Evolutionary conservation across 1,139 yeast genomes (phyloP), one percentile per base, ranked within the genome.

Genomic region (Yamadazyma aaseri): DNA sequence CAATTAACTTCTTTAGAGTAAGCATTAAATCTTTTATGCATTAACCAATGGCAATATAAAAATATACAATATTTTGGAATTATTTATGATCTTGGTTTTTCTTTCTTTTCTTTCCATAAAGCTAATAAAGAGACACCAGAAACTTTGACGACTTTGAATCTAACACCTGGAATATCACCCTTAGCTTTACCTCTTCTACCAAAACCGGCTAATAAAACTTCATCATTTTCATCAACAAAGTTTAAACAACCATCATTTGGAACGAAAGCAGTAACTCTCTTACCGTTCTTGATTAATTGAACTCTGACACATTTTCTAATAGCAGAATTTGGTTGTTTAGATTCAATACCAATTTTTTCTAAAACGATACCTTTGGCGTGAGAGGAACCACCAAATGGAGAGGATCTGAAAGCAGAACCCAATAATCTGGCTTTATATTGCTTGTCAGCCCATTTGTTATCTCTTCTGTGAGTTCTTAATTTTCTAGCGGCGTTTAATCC

Each of bases 131-230:
- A 92, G 67, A 94, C 98, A 86, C 98, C 98, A 60, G 98, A 87
- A 61, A 94, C 99, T 83, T 94, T 94, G 72, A 94, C 98, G 71
- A 92, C 97, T 87, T 92, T 92, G 87, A 92, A 92, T 85, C 98
- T 90, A 71, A 92, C 98, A 86, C 98, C 98, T 76, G 98, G 98
- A 69, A 92, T 90, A 89, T 92, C 98, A 84, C 99, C 98, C 96
- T 94, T 94, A 72, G 99, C 98, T 85, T 92, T 92, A 81, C 99
- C 99, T 85, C 96, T 92, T 81, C 98, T 89, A 86, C 99, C 99
- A 87, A 94, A 94, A 82, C 99, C 99, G 63, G 99, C 97, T 63
- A 92, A 80, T 66, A 92, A 81, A 61, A 92, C 98, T 76, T 92
- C 97, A 79, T 92, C 97, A 81, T 92, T 92, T 81, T 92, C 97